Evolutionary conservation across 768 basidiomycete genomes (phyloP).

Genomic region (Sarcodon aspratus): DNA sequence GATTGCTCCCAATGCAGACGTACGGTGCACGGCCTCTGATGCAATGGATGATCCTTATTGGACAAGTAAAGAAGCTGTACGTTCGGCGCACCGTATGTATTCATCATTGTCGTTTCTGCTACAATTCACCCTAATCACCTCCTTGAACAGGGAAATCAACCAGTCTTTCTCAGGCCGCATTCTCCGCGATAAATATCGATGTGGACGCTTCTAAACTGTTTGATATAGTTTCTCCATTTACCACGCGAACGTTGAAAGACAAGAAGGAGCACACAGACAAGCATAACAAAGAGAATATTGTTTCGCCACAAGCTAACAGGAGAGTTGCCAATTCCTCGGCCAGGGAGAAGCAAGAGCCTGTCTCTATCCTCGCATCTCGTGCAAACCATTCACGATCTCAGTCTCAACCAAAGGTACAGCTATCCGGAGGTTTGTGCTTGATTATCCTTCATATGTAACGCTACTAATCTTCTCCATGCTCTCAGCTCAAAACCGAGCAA

Average conservation of each 20-base stretch:
- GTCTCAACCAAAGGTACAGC: constrained; percentile 24
- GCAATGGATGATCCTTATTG: constrained; percentile 63
- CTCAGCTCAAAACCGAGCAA: not conserved
- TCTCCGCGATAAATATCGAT: constrained; percentile 15
- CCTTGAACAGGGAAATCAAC: constrained; percentile 19
- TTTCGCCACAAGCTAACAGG: not conserved
- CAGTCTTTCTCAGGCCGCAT: constrained; percentile 14
- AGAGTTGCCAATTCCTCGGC: not conserved
- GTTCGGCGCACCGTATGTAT: constrained; percentile 29
- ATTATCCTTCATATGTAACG: not conserved
- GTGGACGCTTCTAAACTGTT: constrained; percentile 19
- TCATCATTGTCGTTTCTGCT: constrained; percentile 7
- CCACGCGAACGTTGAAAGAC: constrained; percentile 11
- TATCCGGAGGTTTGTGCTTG: constrained; percentile 8
- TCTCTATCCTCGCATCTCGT: too few species aligned
- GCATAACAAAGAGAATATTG: constrained; percentile 3
- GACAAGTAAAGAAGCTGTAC: constrained; percentile 21
- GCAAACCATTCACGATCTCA: constrained; percentile 14
- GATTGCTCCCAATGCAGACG: constrained; percentile 73
- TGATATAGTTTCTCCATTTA: constrained; percentile 24
- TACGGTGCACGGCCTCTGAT: constrained; percentile 59
- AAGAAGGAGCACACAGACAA: constrained; percentile 9
- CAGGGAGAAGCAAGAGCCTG: too few species aligned
- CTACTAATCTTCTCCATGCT: not conserved
- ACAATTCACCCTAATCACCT: not conserved